Base-by-base conservation (phyloP, 2,329 filamentous ascomycete genomes). In the Periconia digitata region DNA sequence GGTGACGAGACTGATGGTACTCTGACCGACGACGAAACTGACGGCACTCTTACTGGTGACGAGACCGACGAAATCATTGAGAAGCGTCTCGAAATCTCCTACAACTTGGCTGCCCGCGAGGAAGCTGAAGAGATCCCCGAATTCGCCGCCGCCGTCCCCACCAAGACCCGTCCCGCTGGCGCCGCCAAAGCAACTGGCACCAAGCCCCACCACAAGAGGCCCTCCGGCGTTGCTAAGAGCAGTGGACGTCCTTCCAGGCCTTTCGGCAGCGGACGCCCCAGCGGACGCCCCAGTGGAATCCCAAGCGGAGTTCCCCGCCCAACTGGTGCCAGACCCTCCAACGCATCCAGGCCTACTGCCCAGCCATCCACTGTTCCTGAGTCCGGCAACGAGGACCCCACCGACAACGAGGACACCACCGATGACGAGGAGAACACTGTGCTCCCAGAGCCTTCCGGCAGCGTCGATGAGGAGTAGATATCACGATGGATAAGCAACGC, bases 41-140 rank as follows among this genome's bases (percentile, higher is more conserved):
- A 36, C 21, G n/a, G n/a, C n/a, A n/a, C n/a, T n/a, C n/a, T n/a
- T n/a, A n/a, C n/a, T n/a, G n/a, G n/a, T n/a, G 13, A 15, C 21
- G n/a, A 17, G 17, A 2, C 29, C 10, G 37, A 40, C n/a, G 36
- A 20, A 2, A 17, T 8, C 13, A 4, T 35, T n/a, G 39, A 47
- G 12, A 21, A 34, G 17, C 44, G 49, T n/a, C 18, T 51, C 10
- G 21, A 45, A 24, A 51, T 51, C 34, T 36, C 45, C 45, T 51
- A 51, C 45, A 36, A 47, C 32, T 45, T 51, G 24, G 49, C 49
- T 6, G 41, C 45, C 8, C 36, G 49, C 15, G 7, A 42, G 10
- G 36, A 27, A 13, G 24, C 24, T 20, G 43, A 38, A 5, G 32
- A 44, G 4, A n/a, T n/a, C n/a, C n/a, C n/a, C n/a, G 43, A 24